These are phyloP conservation scores for Trametes hirsuta DNA, from an alignment of 1,284 basidiomycete genomes.

Conservation along the genomic window DNA sequence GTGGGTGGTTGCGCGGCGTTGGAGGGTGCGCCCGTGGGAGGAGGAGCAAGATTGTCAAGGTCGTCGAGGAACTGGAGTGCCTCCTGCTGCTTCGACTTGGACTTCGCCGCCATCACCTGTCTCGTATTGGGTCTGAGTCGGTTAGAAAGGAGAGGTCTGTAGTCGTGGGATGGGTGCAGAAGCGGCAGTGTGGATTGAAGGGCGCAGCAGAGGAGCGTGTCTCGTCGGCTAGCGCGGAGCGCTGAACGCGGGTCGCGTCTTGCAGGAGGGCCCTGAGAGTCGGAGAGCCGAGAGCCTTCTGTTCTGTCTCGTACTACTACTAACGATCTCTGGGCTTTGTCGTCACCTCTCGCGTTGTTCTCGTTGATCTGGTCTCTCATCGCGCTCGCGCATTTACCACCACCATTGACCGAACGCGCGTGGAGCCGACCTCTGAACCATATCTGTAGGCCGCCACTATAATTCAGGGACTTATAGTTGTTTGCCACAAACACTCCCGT, in stretches of 20 bases:
- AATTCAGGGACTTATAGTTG: too few species aligned
- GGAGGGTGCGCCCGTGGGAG: slow-evolving; percentile 30
- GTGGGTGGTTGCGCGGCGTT: slow-evolving; percentile 34
- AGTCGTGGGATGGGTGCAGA: not conserved
- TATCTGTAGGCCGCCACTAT: too few species aligned
- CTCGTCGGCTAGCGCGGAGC: not conserved
- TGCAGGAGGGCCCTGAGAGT: not conserved
- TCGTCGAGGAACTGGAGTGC: slow-evolving; percentile 90
- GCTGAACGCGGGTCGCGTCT: slow-evolving; percentile 1
- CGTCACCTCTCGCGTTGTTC: too few species aligned
- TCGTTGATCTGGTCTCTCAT: too few species aligned
- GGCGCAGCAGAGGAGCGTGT: slow-evolving; percentile 4
- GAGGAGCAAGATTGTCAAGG: slow-evolving; percentile 73
- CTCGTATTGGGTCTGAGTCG: not conserved
- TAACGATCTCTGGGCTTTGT: too few species aligned
- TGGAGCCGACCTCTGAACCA: too few species aligned
- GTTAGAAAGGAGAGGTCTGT: not conserved
- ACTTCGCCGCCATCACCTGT: slow-evolving; percentile 45
- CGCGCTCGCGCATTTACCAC: too few species aligned
- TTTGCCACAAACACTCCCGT: too few species aligned
- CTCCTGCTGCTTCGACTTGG: slow-evolving; percentile 87
- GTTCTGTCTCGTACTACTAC: not conserved
- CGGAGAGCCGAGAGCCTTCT: too few species aligned
- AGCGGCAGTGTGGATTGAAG: not conserved
- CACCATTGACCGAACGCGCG: too few species aligned